Evolutionary conservation across 2,329 filamentous ascomycete genomes (phyloP).

Genomic region (Claviceps citrina): DNA sequence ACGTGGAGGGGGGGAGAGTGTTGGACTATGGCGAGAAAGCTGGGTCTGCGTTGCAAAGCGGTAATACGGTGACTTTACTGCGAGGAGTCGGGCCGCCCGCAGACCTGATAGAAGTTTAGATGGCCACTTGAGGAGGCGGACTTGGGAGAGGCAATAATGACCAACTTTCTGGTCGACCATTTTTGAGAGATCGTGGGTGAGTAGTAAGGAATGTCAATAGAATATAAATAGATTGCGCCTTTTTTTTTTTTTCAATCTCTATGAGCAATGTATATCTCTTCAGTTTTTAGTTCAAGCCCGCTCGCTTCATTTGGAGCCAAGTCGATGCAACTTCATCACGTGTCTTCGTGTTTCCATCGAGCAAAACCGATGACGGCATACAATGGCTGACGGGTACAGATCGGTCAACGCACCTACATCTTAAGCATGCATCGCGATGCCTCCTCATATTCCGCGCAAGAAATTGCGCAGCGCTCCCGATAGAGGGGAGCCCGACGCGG

Average conservation of each 20-base stretch:
- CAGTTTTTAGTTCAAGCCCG: too few relatives aligned
- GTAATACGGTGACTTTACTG: conserved; percentile 80
- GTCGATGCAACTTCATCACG: conserved; percentile 9
- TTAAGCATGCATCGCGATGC: conserved; percentile 34
- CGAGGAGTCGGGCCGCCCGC: conserved; percentile 71
- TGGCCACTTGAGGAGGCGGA: background rate
- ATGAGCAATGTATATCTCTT: background rate
- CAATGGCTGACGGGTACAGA: background rate
- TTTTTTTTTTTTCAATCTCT: too few relatives aligned
- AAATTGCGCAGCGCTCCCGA: conserved; percentile 36
- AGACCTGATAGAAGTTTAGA: conserved; percentile 44
- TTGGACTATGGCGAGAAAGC: conserved; percentile 82
- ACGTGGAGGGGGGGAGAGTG: conserved; percentile 77
- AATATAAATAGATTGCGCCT: background rate
- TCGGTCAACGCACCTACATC: background rate
- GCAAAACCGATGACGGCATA: conserved; percentile 14
- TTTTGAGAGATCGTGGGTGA: background rate
- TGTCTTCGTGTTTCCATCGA: conserved; percentile 15
- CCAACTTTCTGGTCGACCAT: background rate
- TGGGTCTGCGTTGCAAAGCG: conserved; percentile 55
- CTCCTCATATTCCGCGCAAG: conserved; percentile 53
- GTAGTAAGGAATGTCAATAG: too few relatives aligned
- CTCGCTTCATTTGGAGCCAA: background rate
- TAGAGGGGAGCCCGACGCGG: conserved; percentile 7
- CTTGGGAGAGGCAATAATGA: background rate